A percentile compares a stretch with the other conserved stretches of the same genome.
Evolutionary conservation across 306 rosid genomes (phyloP).

Genomic region (Trifolium fragiferum): DNA sequence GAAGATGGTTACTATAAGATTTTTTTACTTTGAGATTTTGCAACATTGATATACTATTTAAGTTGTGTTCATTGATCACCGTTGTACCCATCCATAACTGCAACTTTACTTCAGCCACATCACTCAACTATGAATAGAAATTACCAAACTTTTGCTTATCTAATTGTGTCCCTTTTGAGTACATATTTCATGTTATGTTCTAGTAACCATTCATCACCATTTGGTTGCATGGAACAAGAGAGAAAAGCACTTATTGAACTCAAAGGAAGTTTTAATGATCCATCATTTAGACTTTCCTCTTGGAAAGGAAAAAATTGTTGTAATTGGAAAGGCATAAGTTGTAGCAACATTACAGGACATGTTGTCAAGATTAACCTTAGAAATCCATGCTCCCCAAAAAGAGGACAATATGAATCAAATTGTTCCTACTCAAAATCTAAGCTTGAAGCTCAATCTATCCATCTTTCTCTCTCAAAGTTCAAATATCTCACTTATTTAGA

Average conservation of each 20-base stretch:
- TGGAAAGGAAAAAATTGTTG: constrained; percentile 6
- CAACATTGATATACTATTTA: too few relatives aligned
- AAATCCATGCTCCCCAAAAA: constrained; percentile 15
- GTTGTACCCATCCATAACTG: too few relatives aligned
- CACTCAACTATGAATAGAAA: background rate
- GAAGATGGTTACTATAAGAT: too few relatives aligned
- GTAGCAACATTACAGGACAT: background rate
- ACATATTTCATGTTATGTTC: background rate
- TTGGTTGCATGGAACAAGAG: constrained; percentile 29
- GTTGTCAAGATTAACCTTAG: constrained; percentile 32
- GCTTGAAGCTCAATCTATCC: constrained; percentile 11
- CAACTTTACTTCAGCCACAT: background rate
- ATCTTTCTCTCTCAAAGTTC: constrained; percentile 21
- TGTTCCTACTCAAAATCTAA: background rate
- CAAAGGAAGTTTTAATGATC: too few relatives aligned
- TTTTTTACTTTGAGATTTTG: too few relatives aligned
- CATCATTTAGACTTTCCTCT: constrained; percentile 34
- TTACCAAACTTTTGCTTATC: background rate
- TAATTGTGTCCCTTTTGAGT: background rate
- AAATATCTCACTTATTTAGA: constrained; percentile 39
- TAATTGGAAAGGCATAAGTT: constrained; percentile 37
- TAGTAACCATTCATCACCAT: background rate
- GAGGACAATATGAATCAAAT: background rate
- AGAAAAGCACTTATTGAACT: constrained; percentile 24
- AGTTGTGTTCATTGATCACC: background rate